Conservation (phyloP, 148 eudicot species). For the Camellia lanceoleosa region DNA sequence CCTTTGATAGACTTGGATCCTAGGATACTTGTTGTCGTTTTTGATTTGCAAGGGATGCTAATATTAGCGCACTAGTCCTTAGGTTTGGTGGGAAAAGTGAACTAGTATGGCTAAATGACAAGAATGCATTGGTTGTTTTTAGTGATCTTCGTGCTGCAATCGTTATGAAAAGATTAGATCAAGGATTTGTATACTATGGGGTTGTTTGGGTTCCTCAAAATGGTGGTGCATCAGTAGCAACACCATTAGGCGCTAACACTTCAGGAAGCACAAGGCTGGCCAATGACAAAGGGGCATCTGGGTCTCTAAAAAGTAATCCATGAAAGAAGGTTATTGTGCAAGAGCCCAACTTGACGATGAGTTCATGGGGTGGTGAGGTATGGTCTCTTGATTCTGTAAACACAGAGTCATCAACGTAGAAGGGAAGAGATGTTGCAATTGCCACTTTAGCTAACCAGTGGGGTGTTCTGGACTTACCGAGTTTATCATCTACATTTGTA, state of each 20-base stretch:
- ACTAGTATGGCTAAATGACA: conserved; percentile 93
- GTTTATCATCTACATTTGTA: conserved; percentile 27
- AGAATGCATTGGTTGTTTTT: conserved; percentile 87
- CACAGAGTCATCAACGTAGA: conserved; percentile 33
- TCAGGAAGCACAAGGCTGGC: conserved; percentile 43
- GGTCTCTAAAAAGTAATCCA: conserved; percentile 46
- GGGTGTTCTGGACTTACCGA: conserved; percentile 56
- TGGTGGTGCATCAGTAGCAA: conserved; percentile 28
- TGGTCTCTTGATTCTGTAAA: conserved; percentile 35
- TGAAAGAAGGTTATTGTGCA: conserved; percentile 68
- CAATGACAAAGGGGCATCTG: conserved; percentile 23
- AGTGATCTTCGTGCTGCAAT: conserved; percentile 93
- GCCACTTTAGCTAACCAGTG: conserved; percentile 59
- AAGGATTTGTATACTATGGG: conserved; percentile 76
- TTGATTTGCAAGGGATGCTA: conserved; percentile 87
- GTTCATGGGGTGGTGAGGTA: conserved; percentile 71
- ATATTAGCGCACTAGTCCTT: conserved; percentile 78
- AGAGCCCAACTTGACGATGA: conserved; percentile 53
- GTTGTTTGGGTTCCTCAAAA: conserved; percentile 54
- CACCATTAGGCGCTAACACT: conserved; percentile 32
- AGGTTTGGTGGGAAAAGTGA: conserved; percentile 99
- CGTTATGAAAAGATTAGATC: conserved; percentile 96
- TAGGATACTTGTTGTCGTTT: conserved; percentile 74
- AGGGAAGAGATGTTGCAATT: conserved; percentile 41
- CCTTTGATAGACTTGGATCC: conserved; percentile 89